A percentile compares a stretch with the other conserved stretches of the same genome.
Evolutionary conservation across 495 filamentous ascomycete genomes (phyloP).

Genomic region (Hyphodiscus hymeniophilus): DNA sequence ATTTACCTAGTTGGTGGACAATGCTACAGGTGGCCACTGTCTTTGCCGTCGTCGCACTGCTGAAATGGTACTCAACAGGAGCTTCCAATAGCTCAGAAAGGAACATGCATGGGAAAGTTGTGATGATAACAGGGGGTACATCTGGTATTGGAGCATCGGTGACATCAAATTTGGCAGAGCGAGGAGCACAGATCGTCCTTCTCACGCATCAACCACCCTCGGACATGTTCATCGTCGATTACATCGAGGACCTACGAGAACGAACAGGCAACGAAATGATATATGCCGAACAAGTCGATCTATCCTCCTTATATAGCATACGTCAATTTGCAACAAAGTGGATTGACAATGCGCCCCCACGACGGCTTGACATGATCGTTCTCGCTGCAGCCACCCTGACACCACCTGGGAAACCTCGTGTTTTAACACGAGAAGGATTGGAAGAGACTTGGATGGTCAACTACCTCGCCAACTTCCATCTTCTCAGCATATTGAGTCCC

Average conservation of each 20-base stretch:
- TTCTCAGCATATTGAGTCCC: slow-evolving; percentile 82
- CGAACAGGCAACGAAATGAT: slow-evolving; percentile 80
- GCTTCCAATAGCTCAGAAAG: slow-evolving; percentile 69
- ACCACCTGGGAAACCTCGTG: slow-evolving; percentile 44
- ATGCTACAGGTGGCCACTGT: slow-evolving; percentile 52
- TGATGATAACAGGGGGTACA: slow-evolving; percentile 93
- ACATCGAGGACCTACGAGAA: slow-evolving; percentile 78
- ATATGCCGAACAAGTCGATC: slow-evolving; percentile 90
- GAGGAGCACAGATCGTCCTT: slow-evolving; percentile 87
- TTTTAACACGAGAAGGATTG: slow-evolving; percentile 63
- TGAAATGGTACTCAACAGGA: slow-evolving; percentile 77
- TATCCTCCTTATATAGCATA: slow-evolving; percentile 77
- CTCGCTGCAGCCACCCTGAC: slow-evolving; percentile 74
- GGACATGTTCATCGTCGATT: slow-evolving; percentile 85
- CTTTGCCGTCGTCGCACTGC: slow-evolving; percentile 48
- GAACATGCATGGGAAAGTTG: slow-evolving; percentile 83
- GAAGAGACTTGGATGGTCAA: slow-evolving; percentile 91
- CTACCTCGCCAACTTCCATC: slow-evolving; percentile 90
- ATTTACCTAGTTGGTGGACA: slow-evolving; percentile 27
- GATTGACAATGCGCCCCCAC: slow-evolving; percentile 89
- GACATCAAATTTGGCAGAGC: slow-evolving; percentile 61
- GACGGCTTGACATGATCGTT: slow-evolving; percentile 89
- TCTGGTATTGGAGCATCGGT: slow-evolving; percentile 82
- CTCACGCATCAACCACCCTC: slow-evolving; percentile 72
- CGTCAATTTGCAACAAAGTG: slow-evolving; percentile 96